Percentiles rank a stretch among this genome's conserved stretches.
phyloP scores from a whole-genome alignment of 495 filamentous ascomycete species.

The Jackrogersella minutella region DNA sequence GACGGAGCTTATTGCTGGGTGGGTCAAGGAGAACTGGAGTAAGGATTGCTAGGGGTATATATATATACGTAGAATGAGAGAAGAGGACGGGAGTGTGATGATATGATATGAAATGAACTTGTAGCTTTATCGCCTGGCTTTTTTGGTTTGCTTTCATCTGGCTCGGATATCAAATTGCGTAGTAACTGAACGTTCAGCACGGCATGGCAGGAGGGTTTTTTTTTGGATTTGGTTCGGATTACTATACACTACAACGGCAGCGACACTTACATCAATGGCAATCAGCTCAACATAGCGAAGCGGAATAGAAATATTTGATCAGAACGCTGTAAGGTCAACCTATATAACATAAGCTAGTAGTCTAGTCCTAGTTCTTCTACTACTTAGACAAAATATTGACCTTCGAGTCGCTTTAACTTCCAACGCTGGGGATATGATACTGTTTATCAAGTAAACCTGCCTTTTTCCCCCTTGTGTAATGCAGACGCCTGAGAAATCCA shows the following conservation, averaged over 20 bases:
- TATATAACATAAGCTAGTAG: not conserved
- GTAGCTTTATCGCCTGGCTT: not conserved
- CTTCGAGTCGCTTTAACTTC: not conserved
- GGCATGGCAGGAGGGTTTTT: not conserved
- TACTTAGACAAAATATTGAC: not conserved
- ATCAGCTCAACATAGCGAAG: no score
- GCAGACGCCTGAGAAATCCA: no score
- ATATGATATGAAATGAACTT: no score
- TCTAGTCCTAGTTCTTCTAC: not conserved
- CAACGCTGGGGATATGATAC: not conserved
- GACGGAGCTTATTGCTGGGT: conserved; percentile 75
- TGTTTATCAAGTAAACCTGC: not conserved
- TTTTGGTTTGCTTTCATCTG: not conserved
- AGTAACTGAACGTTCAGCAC: not conserved
- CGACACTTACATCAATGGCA: not conserved
- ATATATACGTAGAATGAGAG: not conserved
- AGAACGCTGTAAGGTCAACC: not conserved
- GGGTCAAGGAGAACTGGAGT: conserved; percentile 83
- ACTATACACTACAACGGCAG: not conserved
- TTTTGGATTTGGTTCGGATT: not conserved
- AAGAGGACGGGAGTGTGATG: not conserved
- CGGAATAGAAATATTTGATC: no score
- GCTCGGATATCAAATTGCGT: conserved; percentile 4
- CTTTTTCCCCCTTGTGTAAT: not conserved
- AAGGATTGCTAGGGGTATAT: conserved; percentile 51